A percentile compares a stretch with the other conserved stretches of the same genome.
These are phyloP conservation scores for Rutidosis leptorrhynchoides DNA, from an alignment of 129 eudicot species.

Conservation along the genomic window DNA sequence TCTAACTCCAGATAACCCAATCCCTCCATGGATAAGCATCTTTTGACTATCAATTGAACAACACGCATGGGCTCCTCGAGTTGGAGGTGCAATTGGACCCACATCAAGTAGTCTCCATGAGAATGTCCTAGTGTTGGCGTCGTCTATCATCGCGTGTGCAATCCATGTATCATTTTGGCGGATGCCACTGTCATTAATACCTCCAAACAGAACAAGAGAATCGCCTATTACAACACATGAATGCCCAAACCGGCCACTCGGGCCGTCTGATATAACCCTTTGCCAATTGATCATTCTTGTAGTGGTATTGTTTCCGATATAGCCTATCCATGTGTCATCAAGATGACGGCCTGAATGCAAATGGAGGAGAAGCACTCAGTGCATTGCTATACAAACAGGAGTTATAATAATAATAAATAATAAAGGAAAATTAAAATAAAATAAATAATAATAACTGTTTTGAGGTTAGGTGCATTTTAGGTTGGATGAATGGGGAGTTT, in stretches of 20 bases:
- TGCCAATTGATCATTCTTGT: slow-evolving; percentile 62
- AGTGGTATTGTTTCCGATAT: slow-evolving; percentile 35
- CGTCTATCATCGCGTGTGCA: slow-evolving; percentile 34
- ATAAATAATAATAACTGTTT: too few relatives aligned
- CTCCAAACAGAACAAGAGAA: slow-evolving; percentile 80
- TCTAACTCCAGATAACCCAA: slow-evolving; percentile 70
- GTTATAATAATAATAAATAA: background rate
- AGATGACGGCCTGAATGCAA: slow-evolving; percentile 76
- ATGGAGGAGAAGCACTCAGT: background rate
- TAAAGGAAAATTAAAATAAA: background rate
- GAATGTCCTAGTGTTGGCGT: slow-evolving; percentile 32
- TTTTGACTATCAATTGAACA: slow-evolving; percentile 51
- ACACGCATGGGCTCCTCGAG: slow-evolving; percentile 96
- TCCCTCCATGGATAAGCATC: slow-evolving; percentile 92
- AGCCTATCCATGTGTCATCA: slow-evolving; percentile 92
- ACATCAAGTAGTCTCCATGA: slow-evolving; percentile 80
- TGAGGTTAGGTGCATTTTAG: background rate
- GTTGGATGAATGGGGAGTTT: background rate
- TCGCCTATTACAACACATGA: slow-evolving; percentile 67
- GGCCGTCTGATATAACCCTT: slow-evolving; percentile 49
- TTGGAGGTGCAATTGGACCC: slow-evolving; percentile 64
- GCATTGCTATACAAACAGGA: background rate
- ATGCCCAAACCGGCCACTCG: slow-evolving; percentile 94
- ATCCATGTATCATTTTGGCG: slow-evolving; percentile 97
- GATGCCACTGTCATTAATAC: slow-evolving; percentile 83